Percentiles rank a stretch among this genome's conserved stretches.
phyloP scores from a whole-genome alignment of 805 yeast species.

The Torulaspora indica region DNA sequence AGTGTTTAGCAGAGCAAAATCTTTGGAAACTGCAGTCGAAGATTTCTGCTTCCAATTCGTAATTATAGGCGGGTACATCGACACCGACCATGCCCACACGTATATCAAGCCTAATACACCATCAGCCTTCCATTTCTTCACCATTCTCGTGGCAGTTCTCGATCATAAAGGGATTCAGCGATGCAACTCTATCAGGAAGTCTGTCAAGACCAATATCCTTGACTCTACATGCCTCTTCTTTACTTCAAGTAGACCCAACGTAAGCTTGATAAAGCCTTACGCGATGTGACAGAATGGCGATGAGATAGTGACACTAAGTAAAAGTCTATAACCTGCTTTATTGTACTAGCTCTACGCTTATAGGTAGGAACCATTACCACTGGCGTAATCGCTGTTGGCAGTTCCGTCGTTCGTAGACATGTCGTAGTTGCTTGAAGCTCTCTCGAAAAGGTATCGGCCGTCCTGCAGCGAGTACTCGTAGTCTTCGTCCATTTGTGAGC shows the following conservation, averaged over 20 bases:
- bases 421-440: slow-evolving; percentile 27
- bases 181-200: no score
- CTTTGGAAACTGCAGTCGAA: slow-evolving; percentile 48
- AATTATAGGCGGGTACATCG: slow-evolving; percentile 47
- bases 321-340: neutral
- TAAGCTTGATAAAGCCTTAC: neutral
- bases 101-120: slow-evolving; percentile 36
- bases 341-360: neutral
- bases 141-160: neutral
- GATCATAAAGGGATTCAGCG: neutral
- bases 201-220: neutral
- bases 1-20: slow-evolving; percentile 43
- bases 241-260: no score
- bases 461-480: slow-evolving; percentile 35
- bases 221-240: neutral
- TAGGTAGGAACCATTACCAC: slow-evolving; percentile 6
- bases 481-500: slow-evolving; percentile 42
- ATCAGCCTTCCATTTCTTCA: slow-evolving; percentile 12
- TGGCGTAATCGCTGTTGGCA: neutral
- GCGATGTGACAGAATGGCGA: neutral
- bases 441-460: slow-evolving; percentile 33
- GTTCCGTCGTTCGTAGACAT: slow-evolving; percentile 9
- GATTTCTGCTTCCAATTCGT: slow-evolving; percentile 40
- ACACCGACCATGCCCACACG: slow-evolving; percentile 43
- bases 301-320: neutral